These are phyloP conservation scores for Exophiala dermatitidis DNA, from an alignment of 2,329 filamentous ascomycete genomes.

Conservation along the genomic window DNA sequence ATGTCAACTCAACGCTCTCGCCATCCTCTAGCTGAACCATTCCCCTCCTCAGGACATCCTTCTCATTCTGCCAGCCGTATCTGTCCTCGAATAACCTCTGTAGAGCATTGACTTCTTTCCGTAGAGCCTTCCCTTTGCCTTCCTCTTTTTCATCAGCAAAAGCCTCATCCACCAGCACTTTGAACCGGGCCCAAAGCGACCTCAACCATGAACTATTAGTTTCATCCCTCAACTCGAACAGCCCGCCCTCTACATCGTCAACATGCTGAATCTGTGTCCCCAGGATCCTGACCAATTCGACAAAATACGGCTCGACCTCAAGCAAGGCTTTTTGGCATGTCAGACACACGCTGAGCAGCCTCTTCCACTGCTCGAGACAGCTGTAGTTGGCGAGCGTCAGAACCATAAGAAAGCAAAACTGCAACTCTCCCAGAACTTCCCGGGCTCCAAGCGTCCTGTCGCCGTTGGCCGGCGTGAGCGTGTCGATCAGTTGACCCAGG, in stretches of 20 bases:
- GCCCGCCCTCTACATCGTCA: constrained; percentile 52
- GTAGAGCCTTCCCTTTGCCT: constrained; percentile 37
- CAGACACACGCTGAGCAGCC: constrained; percentile 50
- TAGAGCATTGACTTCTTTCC: constrained; percentile 49
- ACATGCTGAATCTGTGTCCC: constrained; percentile 49
- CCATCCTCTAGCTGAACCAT: constrained; percentile 57
- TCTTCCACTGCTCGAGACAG: constrained; percentile 59
- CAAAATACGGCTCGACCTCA: constrained; percentile 45
- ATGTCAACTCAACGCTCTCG: constrained; percentile 54
- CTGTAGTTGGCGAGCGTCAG: constrained; percentile 59
- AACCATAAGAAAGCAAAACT: constrained; percentile 57
- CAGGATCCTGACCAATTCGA: constrained; percentile 45
- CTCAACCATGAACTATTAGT: constrained; percentile 46
- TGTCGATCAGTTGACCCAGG: constrained; percentile 46
- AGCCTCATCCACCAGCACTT: constrained; percentile 45
- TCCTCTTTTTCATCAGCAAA: constrained; percentile 31
- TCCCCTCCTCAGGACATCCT: constrained; percentile 49
- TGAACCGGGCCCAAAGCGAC: constrained; percentile 47
- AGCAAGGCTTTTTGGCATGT: constrained; percentile 49
- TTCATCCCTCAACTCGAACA: constrained; percentile 53
- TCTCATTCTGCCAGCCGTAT: constrained; percentile 52
- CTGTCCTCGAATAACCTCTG: constrained; percentile 48
- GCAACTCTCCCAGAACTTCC: constrained; percentile 51
- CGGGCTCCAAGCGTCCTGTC: constrained; percentile 30
- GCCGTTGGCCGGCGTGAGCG: constrained; percentile 28